Conservation (phyloP, 2,329 filamentous ascomycete genomes). For the Xylariaceae sp. region DNA sequence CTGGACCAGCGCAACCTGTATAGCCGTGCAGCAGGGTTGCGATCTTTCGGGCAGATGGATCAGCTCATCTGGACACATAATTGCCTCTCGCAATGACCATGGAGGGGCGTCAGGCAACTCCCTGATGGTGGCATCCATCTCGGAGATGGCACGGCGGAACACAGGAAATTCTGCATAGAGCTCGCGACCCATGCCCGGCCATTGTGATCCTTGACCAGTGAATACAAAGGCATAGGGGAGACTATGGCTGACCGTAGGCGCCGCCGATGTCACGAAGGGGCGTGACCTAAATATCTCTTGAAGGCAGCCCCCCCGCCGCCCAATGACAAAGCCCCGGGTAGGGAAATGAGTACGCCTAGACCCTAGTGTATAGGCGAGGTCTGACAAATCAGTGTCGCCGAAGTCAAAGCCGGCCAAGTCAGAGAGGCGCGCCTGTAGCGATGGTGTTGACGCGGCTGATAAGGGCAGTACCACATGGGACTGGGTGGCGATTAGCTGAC, state of each 20-base stretch:
- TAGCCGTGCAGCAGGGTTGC: slow-evolving; percentile 28
- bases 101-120: neutral
- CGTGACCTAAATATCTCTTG: neutral
- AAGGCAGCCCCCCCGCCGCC: neutral
- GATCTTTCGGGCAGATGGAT: slow-evolving; percentile 21
- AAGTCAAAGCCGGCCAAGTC: slow-evolving; percentile 3
- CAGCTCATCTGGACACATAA: neutral
- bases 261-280: neutral
- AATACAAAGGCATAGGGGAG: slow-evolving; percentile 9
- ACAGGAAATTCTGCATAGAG: slow-evolving; percentile 9
- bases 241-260: neutral
- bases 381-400: slow-evolving; percentile 1
- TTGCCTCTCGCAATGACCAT: slow-evolving; percentile 10
- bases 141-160: slow-evolving; percentile 8
- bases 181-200: slow-evolving; percentile 24
- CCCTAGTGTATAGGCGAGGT: slow-evolving; percentile 17
- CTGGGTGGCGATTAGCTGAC: neutral
- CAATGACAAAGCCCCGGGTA: slow-evolving; percentile 10
- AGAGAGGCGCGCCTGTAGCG: neutral
- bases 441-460: neutral
- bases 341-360: slow-evolving; percentile 7
- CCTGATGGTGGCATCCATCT: slow-evolving; percentile 11
- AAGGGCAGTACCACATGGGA: neutral
- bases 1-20: slow-evolving; percentile 33
- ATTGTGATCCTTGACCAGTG: slow-evolving; percentile 31